Evolutionary conservation across 108 stramenopile species (phyloP), one percentile per base, ranked within the genome.

Genomic region (Licmophora abbreviata): DNA sequence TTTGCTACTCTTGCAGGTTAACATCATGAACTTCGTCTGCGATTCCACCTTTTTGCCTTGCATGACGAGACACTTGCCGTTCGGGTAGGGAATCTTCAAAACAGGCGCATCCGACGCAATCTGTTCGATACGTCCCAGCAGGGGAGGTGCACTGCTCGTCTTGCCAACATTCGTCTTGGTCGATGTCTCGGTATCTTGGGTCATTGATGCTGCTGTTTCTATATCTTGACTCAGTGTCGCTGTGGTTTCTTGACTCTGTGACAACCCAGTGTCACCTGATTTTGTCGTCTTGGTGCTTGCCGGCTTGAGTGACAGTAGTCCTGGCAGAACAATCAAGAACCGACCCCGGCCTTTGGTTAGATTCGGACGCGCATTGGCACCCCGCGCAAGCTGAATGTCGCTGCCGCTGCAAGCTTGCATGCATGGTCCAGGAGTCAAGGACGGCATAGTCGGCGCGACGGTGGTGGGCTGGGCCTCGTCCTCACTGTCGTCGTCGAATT

Each of bases 41-140:
- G 71, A 66, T 10, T 55, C 44, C 7, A 72, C 55, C 24, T 72
- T 72, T 44, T 55, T 52, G 1, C 71, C 71, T 6, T 58, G 59
- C 61, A 72, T 65, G 15, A 65, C 54, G 21, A 72, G 44, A n/a
- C 15, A 12, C 17, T 51, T 41, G 17, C 41, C 20, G 30, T 53
- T 37, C 6, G 64, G 51, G 62, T 60, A 65, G 1, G 71, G 58
- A 25, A 72, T 59, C 11, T 34, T 36, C 54, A 74, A 43, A 22
- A 50, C 46, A 3, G 54, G 64, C 14, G 22, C 63, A 48, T 48
- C 54, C 31, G 58, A 65, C 38, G 35, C 46, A 58, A 62, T 54
- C 35, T 41, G 56, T 29, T 55, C 59, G 1, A 72, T 33, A 2
- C 43, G 68, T 61, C 50, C 82, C 54, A 69, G 54, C 61, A 36